phyloP scores from a whole-genome alignment of 805 yeast species.

The Teunomyces aglyptinius region DNA sequence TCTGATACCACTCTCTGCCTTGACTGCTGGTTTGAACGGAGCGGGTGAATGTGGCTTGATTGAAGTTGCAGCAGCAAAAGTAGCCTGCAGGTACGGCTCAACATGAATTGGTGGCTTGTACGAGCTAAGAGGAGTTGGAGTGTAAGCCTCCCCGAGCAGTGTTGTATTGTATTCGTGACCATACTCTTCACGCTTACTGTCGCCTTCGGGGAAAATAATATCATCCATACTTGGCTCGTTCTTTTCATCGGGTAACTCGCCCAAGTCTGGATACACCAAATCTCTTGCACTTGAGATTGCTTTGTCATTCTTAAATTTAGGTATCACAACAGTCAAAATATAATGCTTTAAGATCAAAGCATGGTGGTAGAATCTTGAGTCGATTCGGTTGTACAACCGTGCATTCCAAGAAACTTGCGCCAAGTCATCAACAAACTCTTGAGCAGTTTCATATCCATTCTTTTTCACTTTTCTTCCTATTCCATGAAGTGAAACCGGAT shows the following conservation, averaged over 20 bases:
- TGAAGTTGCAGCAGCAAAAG: background rate
- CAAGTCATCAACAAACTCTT: conserved; percentile 71
- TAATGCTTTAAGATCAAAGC: conserved; percentile 60
- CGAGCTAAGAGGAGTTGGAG: conserved; percentile 3
- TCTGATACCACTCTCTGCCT: conserved; percentile 51
- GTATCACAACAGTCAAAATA: conserved; percentile 46
- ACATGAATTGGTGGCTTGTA: conserved; percentile 5
- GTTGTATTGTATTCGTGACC: conserved; percentile 3
- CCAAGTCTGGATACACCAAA: conserved; percentile 61
- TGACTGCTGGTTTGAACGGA: conserved; percentile 6
- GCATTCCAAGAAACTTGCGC: conserved; percentile 92
- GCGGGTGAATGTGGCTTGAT: conserved; percentile 5
- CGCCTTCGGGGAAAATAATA: conserved; percentile 9
- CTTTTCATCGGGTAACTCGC: conserved; percentile 59
- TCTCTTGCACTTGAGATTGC: conserved; percentile 31
- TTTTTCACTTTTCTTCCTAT: conserved; percentile 59
- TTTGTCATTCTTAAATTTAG: conserved; percentile 45
- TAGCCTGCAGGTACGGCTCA: background rate
- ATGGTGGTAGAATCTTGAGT: conserved; percentile 63
- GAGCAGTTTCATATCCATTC: conserved; percentile 55
- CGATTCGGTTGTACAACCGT: conserved; percentile 72
- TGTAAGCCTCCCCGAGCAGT: conserved; percentile 4
- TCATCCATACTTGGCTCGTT: conserved; percentile 11
- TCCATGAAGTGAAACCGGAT: conserved; percentile 80
- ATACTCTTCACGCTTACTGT: conserved; percentile 1